These are phyloP conservation scores for Raffaelea deltoideospora DNA, from an alignment of 2,329 filamentous ascomycete genomes.

Conservation along the genomic window DNA sequence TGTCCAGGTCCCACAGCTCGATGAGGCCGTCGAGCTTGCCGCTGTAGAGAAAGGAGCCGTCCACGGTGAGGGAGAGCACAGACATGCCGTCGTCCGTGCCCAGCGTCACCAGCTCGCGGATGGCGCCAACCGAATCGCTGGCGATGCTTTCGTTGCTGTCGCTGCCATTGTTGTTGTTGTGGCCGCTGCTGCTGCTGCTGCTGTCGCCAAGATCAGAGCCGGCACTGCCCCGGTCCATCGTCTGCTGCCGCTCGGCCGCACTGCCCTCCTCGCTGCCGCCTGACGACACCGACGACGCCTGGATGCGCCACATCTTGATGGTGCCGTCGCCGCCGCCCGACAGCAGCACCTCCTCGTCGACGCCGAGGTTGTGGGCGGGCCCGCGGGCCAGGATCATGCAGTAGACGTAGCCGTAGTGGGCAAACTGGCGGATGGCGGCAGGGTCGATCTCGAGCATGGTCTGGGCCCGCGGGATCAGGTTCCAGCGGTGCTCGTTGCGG, in stretches of 20 bases:
- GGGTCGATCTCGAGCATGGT: slow-evolving; percentile 65
- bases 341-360: slow-evolving; percentile 67
- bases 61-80: slow-evolving; percentile 65
- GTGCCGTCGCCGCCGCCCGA: slow-evolving; percentile 88
- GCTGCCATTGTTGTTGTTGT: neutral
- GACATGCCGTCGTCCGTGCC: slow-evolving; percentile 48
- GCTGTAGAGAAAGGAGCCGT: slow-evolving; percentile 84
- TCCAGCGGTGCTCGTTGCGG: slow-evolving; percentile 44
- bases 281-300: too few species aligned
- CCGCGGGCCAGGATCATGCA: slow-evolving; percentile 81
- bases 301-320: slow-evolving; percentile 84
- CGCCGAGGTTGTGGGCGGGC: slow-evolving; percentile 47
- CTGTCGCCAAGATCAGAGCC: too few species aligned
- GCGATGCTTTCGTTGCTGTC: slow-evolving; percentile 24
- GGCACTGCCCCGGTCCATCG: slow-evolving; percentile 26
- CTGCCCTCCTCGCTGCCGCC: too few species aligned
- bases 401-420: slow-evolving; percentile 91
- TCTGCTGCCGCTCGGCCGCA: slow-evolving; percentile 10
- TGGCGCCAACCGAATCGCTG: slow-evolving; percentile 40
- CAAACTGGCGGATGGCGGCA: slow-evolving; percentile 71
- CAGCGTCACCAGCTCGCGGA: slow-evolving; percentile 53
- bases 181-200: slow-evolving; percentile 11
- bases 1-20: slow-evolving; percentile 95
- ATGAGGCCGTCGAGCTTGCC: slow-evolving; percentile 78
- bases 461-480: slow-evolving; percentile 35